Percentiles rank a stretch among this genome's conserved stretches.
These are phyloP conservation scores for Diplocarpon rosae DNA, from an alignment of 2,329 filamentous ascomycete species.

Conservation along the genomic window DNA sequence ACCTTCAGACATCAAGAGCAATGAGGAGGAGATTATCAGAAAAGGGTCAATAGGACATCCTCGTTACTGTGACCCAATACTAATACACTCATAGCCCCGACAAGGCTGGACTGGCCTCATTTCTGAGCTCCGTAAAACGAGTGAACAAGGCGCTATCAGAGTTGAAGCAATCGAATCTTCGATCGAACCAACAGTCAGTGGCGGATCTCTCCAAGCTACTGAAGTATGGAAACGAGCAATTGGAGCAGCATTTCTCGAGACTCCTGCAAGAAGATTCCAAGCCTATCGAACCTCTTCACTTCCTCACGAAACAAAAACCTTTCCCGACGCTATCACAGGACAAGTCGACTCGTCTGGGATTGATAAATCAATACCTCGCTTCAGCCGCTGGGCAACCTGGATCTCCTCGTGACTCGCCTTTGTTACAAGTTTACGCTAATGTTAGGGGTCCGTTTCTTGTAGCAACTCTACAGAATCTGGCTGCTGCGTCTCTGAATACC, in stretches of 20 bases:
- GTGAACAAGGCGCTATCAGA: slow-evolving; percentile 75
- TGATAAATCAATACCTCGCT: slow-evolving; percentile 69
- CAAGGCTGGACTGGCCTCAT: slow-evolving; percentile 70
- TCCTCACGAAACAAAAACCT: slow-evolving; percentile 75
- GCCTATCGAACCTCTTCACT: slow-evolving; percentile 81
- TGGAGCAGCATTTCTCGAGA: slow-evolving; percentile 76
- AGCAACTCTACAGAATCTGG: slow-evolving; percentile 71
- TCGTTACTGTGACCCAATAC: slow-evolving; percentile 3
- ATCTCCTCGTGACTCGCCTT: slow-evolving; percentile 49
- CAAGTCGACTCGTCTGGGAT: slow-evolving; percentile 60
- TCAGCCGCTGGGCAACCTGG: slow-evolving; percentile 42
- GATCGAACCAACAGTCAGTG: slow-evolving; percentile 83
- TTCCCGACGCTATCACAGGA: slow-evolving; percentile 76
- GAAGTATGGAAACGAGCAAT: slow-evolving; percentile 66
- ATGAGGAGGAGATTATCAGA: slow-evolving; percentile 85
- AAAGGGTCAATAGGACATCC: slow-evolving; percentile 43
- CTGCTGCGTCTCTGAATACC: slow-evolving; percentile 75
- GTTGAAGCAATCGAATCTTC: slow-evolving; percentile 80
- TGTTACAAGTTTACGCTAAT: slow-evolving; percentile 76
- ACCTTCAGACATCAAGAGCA: slow-evolving; percentile 83
- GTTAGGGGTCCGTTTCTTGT: slow-evolving; percentile 81
- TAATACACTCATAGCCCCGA: slow-evolving; percentile 46
- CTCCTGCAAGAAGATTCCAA: slow-evolving; percentile 68
- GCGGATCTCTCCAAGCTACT: slow-evolving; percentile 68
- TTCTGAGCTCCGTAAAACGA: slow-evolving; percentile 81